A percentile compares a stretch with the other conserved stretches of the same genome.
Conservation (phyloP, 2,329 filamentous ascomycete species). For the Sarocladium oryzae region DNA sequence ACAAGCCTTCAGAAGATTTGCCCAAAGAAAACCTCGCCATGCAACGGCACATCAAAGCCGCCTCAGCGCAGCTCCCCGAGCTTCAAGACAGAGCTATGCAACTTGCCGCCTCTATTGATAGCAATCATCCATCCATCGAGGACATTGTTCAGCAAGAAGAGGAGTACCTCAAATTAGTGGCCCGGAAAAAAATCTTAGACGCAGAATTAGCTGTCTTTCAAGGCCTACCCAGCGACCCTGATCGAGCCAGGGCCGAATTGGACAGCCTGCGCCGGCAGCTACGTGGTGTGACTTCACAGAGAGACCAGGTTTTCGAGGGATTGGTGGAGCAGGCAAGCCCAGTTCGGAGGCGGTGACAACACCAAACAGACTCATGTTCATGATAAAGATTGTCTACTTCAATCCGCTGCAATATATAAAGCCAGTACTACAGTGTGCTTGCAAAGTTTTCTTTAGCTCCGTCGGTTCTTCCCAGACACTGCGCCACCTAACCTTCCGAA, state of each 20-base stretch:
- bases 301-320: slow-evolving; percentile 70
- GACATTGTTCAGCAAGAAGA: slow-evolving; percentile 53
- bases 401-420: slow-evolving; percentile 6
- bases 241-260: slow-evolving; percentile 63
- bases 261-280: slow-evolving; percentile 61
- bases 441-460: slow-evolving; percentile 25
- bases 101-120: slow-evolving; percentile 26
- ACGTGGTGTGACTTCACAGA: slow-evolving; percentile 48
- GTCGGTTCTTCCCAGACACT: slow-evolving; percentile 56
- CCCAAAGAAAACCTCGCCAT: slow-evolving; percentile 68
- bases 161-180: slow-evolving; percentile 49
- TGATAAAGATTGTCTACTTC: neutral
- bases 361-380: neutral
- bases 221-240: slow-evolving; percentile 64
- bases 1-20: slow-evolving; percentile 49
- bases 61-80: slow-evolving; percentile 61
- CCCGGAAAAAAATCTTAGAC: slow-evolving; percentile 54
- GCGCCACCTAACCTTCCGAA: slow-evolving; percentile 67
- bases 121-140: slow-evolving; percentile 45
- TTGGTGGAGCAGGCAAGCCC: slow-evolving; percentile 59
- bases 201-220: slow-evolving; percentile 59
- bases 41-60: slow-evolving; percentile 62
- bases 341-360: slow-evolving; percentile 29
- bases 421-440: neutral
- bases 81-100: slow-evolving; percentile 42